Evolutionary conservation across 148 eudicot species (phyloP).

Genomic region (Camellia lanceoleosa): DNA sequence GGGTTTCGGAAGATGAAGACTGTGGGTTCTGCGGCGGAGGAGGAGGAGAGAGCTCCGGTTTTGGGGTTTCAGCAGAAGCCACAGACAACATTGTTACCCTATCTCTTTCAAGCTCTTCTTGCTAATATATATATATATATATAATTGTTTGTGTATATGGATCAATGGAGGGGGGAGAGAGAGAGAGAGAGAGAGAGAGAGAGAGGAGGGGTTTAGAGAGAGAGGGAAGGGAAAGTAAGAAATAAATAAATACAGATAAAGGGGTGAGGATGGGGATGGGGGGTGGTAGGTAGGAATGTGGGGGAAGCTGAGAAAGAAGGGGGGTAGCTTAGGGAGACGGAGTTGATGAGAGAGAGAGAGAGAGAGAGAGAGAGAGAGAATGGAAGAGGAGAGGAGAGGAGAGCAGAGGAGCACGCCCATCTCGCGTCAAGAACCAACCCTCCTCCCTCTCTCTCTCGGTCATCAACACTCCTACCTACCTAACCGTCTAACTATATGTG

Average conservation of each 20-base stretch:
- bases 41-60: conserved; percentile 16
- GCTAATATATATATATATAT: background rate
- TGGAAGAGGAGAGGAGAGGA: background rate
- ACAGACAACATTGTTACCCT: conserved; percentile 20
- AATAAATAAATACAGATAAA: background rate
- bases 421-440: conserved; percentile 2
- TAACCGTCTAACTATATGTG: background rate
- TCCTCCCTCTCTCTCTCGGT: background rate
- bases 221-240: background rate
- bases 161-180: background rate
- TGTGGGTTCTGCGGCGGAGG: conserved; percentile 5
- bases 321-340: background rate
- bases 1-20: background rate
- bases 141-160: background rate
- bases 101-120: background rate
- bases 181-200: no score
- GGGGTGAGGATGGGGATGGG: background rate
- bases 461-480: conserved; percentile 1
- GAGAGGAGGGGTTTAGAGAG: no score
- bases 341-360: background rate
- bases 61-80: conserved; percentile 22
- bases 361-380: background rate
- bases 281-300: background rate
- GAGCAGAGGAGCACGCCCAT: conserved; percentile 10
- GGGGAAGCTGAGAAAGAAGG: background rate